phyloP scores from a whole-genome alignment of 2,329 filamentous ascomycete genomes.

The Trichoderma polysporum region DNA sequence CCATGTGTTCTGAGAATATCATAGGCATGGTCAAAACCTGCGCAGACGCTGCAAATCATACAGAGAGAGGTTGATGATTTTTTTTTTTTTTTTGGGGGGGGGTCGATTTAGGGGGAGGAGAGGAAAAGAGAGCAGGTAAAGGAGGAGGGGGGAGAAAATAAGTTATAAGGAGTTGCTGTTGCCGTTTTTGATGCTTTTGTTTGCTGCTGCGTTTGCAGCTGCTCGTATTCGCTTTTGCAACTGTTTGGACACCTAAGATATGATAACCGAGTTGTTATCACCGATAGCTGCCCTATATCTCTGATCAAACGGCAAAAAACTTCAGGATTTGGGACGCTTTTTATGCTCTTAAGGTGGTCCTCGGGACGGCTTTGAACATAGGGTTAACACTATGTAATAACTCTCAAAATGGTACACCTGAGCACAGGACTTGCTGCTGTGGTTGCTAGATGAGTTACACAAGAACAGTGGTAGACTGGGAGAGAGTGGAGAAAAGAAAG shows the following conservation, averaged over 20 bases:
- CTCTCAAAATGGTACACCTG: background rate
- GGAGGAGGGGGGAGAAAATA: background rate
- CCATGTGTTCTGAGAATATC: conserved; percentile 11
- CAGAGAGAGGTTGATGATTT: background rate
- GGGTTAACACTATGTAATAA: background rate
- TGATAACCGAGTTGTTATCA: background rate
- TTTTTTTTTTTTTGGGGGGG: background rate
- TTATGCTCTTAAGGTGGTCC: background rate
- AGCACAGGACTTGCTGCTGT: background rate
- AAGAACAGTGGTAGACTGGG: background rate
- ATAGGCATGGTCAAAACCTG: conserved; percentile 11
- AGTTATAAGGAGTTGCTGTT: background rate
- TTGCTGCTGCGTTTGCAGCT: background rate
- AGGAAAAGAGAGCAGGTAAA: background rate
- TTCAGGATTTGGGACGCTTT: background rate
- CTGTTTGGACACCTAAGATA: background rate
- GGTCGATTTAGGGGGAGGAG: background rate
- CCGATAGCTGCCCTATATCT: background rate
- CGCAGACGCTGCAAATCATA: background rate
- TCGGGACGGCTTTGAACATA: background rate
- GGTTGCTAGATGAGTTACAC: background rate
- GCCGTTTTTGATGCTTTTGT: background rate
- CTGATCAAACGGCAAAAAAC: background rate
- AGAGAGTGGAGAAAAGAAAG: background rate
- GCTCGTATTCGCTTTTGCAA: conserved; percentile 1